A percentile compares a stretch with the other conserved stretches of the same genome.
Conservation (phyloP, 352 stramenopile species). For the Globisporangium cylindrosporum region DNA sequence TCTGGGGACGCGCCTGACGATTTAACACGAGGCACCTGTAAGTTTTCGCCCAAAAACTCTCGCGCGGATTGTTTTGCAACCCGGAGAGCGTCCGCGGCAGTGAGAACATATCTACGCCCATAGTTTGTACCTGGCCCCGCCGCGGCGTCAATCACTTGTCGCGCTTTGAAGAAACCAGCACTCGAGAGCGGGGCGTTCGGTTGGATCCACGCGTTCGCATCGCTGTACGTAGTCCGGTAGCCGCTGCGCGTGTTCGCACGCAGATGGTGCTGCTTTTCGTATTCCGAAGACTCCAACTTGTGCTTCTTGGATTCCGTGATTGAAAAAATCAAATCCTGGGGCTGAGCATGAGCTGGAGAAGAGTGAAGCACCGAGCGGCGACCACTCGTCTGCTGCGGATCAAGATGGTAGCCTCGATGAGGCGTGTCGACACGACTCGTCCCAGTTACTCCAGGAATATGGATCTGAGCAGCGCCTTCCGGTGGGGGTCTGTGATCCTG, state of each 20-base stretch:
- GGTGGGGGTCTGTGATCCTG: neutral
- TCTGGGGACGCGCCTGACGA: neutral
- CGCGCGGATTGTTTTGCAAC: conserved; percentile 32
- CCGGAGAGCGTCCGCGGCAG: conserved; percentile 29
- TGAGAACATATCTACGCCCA: conserved; percentile 27
- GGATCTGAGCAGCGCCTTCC: neutral
- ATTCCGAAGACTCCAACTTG: neutral
- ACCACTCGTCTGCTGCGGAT: neutral
- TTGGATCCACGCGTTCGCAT: conserved; percentile 15
- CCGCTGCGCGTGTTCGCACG: neutral
- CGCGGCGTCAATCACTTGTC: conserved; percentile 18
- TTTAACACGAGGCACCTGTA: conserved; percentile 3
- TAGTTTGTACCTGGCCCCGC: conserved; percentile 10
- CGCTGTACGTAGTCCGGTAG: conserved; percentile 10
- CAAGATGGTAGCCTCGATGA: neutral
- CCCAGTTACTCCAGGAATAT: neutral
- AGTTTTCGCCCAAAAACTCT: conserved; percentile 30
- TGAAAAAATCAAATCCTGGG: neutral
- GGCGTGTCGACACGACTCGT: neutral
- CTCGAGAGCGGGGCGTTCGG: neutral
- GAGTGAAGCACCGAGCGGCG: neutral
- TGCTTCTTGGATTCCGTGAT: neutral
- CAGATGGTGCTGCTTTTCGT: neutral
- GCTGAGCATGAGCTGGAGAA: neutral
- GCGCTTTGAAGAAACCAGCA: neutral